A percentile compares a stretch with the other conserved stretches of the same genome.
Evolutionary conservation across 139 green algal species (phyloP).

Genomic region (Haematococcus sp.): DNA sequence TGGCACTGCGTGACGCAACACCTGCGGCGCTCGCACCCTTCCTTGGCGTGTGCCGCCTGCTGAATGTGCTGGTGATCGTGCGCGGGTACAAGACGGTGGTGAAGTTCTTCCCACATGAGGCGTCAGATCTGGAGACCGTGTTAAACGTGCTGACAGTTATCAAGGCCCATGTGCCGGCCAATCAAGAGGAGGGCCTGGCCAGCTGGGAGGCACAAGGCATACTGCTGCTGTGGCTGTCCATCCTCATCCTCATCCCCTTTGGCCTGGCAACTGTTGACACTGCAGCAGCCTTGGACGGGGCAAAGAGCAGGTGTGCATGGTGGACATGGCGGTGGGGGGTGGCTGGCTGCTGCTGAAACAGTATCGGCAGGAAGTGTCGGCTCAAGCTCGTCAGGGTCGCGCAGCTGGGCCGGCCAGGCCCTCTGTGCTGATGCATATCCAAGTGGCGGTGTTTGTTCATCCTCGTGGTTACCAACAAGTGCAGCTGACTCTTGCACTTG

Average conservation of each 20-base stretch:
- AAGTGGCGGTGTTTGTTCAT: too few species aligned
- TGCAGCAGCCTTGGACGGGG: neutral
- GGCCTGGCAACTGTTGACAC: slow-evolving; percentile 84
- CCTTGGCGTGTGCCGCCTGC: slow-evolving; percentile 53
- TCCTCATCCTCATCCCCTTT: slow-evolving; percentile 93
- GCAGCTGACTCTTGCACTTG: too few species aligned
- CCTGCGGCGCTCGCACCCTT: slow-evolving; percentile 5
- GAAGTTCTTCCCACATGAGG: slow-evolving; percentile 88
- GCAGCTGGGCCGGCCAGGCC: too few species aligned
- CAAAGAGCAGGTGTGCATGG: neutral
- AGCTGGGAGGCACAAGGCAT: slow-evolving; percentile 77
- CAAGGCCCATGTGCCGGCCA: neutral
- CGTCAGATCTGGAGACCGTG: slow-evolving; percentile 76
- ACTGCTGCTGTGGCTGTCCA: slow-evolving; percentile 93
- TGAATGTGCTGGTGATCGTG: slow-evolving; percentile 78
- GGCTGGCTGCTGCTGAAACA: too few species aligned
- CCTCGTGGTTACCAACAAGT: too few species aligned
- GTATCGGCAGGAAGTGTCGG: too few species aligned
- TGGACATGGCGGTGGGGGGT: neutral
- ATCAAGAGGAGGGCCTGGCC: slow-evolving; percentile 23
- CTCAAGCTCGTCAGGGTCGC: too few species aligned
- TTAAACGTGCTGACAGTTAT: slow-evolving; percentile 58
- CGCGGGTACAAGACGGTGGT: slow-evolving; percentile 87
- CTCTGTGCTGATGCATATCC: too few species aligned
- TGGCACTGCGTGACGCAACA: neutral